Conservation (phyloP, 352 stramenopile genomes). For the Pythium plurisporium region DNA sequence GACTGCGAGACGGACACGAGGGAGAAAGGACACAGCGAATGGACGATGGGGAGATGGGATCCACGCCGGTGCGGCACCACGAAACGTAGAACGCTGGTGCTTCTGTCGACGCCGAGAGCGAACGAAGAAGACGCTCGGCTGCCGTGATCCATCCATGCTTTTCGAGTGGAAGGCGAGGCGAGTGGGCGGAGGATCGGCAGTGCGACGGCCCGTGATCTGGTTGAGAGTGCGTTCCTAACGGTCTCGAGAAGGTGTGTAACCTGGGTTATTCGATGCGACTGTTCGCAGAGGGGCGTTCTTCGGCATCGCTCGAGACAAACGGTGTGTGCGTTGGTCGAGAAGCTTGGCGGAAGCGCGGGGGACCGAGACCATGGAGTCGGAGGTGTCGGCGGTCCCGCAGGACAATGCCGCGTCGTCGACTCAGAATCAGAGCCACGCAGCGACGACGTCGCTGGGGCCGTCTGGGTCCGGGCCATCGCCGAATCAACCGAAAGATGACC, state of each 20-base stretch:
- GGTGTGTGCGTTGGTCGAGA: neutral
- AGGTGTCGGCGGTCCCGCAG: neutral
- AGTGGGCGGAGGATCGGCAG: neutral
- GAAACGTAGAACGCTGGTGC: no score
- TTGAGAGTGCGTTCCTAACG: neutral
- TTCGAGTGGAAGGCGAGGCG: neutral
- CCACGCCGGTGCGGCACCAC: no score
- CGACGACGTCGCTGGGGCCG: neutral
- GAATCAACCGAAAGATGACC: conserved; percentile 47
- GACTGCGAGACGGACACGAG: no score
- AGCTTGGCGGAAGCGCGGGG: neutral
- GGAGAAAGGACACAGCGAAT: no score
- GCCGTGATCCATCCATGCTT: neutral
- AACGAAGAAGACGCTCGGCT: neutral
- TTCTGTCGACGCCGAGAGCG: no score
- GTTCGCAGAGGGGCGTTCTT: neutral
- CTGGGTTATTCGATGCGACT: neutral
- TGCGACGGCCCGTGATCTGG: no score
- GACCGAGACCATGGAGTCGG: conserved; percentile 13
- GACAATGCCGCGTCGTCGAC: neutral
- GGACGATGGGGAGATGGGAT: no score
- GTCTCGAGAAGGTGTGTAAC: neutral
- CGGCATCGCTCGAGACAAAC: neutral
- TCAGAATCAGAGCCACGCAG: conserved; percentile 8
- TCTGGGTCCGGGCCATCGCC: neutral